Conservation (phyloP, 148 eudicot genomes). For the Chenopodium suecicum region DNA sequence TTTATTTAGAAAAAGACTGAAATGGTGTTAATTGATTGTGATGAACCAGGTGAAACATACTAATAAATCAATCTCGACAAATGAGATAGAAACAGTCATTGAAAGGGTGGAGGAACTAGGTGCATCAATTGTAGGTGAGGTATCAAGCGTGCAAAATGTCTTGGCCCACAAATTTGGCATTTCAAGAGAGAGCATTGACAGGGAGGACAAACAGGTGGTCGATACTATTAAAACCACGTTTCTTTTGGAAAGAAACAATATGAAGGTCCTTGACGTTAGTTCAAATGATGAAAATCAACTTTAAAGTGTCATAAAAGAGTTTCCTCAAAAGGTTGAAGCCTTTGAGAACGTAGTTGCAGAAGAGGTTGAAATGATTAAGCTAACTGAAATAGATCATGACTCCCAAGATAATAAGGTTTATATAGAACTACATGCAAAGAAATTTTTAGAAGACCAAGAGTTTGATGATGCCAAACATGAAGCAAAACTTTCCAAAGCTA, state of each 20-base stretch:
- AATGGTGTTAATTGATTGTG: not conserved
- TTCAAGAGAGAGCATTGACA: constrained; percentile 12
- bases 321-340: constrained; percentile 14
- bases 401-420: not conserved
- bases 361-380: not conserved
- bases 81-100: not conserved
- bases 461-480: not conserved
- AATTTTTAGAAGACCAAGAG: constrained; percentile 11
- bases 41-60: constrained; percentile 12
- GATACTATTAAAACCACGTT: constrained; percentile 6
- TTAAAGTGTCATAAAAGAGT: not conserved
- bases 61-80: constrained; percentile 4
- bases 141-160: constrained; percentile 7
- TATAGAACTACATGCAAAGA: not conserved
- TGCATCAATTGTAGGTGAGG: constrained; percentile 10
- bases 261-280: constrained; percentile 3
- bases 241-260: constrained; percentile 18
- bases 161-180: constrained; percentile 8
- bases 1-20: not conserved
- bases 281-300: constrained; percentile 11
- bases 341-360: too few species aligned
- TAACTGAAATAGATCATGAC: not conserved
- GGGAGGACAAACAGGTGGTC: constrained; percentile 24
- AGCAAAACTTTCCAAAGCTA: too few species aligned
- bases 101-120: constrained; percentile 10